Base-by-base conservation (phyloP, 768 basidiomycete species). In the Boletellus emodensis region DNA sequence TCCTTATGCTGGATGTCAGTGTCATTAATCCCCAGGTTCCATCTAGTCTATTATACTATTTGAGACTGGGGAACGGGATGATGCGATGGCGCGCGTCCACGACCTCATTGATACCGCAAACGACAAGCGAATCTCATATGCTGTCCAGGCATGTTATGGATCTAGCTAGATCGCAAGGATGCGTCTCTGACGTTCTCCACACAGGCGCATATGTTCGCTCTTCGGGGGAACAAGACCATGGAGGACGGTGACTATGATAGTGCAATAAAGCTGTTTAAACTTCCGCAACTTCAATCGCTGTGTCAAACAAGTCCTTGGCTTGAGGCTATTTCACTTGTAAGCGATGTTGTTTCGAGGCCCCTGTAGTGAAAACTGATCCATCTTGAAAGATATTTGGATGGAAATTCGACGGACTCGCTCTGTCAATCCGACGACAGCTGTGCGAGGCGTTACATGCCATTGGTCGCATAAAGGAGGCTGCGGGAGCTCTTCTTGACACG, bases 121-220 rank as follows among this genome's bases (percentile, higher is more conserved):
- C 2, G 53, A 59, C 11, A 58, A 55, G 32, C 14, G 5, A 3
- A 48, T 42, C 15, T 55, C 49, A 36, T 38, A 28, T 17, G 28
- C 14, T 7, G 40, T 52, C 37, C 50, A 59, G 58, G 58, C 26
- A 52, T 15, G 56, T 26, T 32, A 3, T 24, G n/a, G 3, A 18
- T 9, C 1, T 8, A 26, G 8, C 36, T 26, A 28, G 15, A 26
- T n/a, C 5, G 3, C 26, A 17, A 24, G n/a, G 13, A 18, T 26
- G 22, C n/a, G 15, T 3, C 11, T 28, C 42, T 49, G 7, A 59
- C 15, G 4, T 34, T 33, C 4, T 40, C 4, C 17, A 6, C 17
- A 6, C n/a, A 59, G 58, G 56, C 53, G 12, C 50, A 57, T 17
- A 57, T 57, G 56, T 38, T 49, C 18, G 28, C 46, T 26, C 50